Conservation (phyloP, 2,329 filamentous ascomycete species). For the Penicillium capsulatum region DNA sequence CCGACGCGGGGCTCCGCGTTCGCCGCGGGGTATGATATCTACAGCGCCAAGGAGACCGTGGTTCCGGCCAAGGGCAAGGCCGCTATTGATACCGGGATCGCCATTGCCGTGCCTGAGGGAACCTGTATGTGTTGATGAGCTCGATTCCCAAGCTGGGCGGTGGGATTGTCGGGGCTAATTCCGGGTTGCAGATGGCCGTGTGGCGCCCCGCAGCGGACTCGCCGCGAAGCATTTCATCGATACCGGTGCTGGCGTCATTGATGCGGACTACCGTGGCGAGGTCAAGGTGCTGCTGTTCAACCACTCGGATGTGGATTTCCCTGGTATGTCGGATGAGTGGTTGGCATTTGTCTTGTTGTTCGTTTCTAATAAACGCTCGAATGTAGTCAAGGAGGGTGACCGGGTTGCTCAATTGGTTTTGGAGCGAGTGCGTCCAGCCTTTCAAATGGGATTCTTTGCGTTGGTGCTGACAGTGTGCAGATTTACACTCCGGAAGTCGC, state of each 20-base stretch:
- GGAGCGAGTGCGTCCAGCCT: conserved; percentile 59
- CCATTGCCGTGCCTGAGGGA: conserved; percentile 82
- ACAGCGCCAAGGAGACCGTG: conserved; percentile 66
- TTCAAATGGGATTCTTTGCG: background rate
- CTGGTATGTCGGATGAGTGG: conserved; percentile 26
- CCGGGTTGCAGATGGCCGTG: conserved; percentile 66
- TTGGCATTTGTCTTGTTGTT: conserved; percentile 1
- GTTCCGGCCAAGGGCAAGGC: conserved; percentile 80
- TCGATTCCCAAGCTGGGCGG: too few relatives aligned
- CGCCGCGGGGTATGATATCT: conserved; percentile 92
- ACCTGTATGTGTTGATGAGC: conserved; percentile 62
- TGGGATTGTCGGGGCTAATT: too few relatives aligned
- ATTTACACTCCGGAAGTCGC: conserved; percentile 89
- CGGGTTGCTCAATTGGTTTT: conserved; percentile 89
- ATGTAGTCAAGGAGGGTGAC: conserved; percentile 71
- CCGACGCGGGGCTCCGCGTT: conserved; percentile 86
- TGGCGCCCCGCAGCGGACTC: conserved; percentile 86
- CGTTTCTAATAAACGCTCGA: too few relatives aligned
- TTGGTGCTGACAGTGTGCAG: conserved; percentile 29
- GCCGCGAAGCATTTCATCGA: conserved; percentile 95
- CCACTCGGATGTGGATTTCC: conserved; percentile 76
- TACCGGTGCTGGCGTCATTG: conserved; percentile 92
- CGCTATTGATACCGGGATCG: conserved; percentile 84
- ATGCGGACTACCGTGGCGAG: conserved; percentile 91
- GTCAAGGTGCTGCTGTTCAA: conserved; percentile 96